Percentiles rank a stretch among this genome's conserved stretches.
Conservation (phyloP, 2,329 filamentous ascomycete species). For the Colletotrichum sp. region DNA sequence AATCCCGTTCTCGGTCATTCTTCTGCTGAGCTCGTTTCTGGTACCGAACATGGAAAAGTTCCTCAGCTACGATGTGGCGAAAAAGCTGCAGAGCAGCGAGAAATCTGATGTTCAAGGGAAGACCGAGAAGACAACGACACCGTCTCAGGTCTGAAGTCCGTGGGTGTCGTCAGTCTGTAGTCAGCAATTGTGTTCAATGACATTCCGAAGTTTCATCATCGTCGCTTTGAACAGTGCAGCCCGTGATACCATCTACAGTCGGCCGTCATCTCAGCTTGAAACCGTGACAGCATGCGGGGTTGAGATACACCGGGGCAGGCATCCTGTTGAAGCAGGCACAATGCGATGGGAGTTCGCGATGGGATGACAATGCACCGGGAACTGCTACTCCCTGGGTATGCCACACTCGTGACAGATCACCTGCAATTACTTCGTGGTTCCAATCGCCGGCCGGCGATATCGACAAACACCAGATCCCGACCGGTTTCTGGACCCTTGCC, state of each 20-base stretch:
- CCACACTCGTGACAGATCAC: neutral
- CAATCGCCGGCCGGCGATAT: neutral
- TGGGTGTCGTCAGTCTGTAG: neutral
- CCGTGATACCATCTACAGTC: neutral
- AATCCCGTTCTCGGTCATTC: constrained; percentile 43
- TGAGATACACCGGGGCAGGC: neutral
- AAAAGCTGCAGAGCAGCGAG: constrained; percentile 39
- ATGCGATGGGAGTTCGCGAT: neutral
- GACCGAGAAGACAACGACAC: neutral
- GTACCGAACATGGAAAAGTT: constrained; percentile 47
- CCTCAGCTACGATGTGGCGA: constrained; percentile 47
- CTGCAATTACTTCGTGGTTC: neutral
- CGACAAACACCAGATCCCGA: neutral
- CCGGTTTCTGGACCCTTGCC: neutral
- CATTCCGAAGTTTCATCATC: neutral
- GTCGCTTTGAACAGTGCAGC: neutral
- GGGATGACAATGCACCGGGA: neutral
- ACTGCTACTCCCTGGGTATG: neutral
- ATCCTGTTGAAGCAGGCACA: neutral
- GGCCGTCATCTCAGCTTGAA: neutral
- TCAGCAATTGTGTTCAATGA: neutral
- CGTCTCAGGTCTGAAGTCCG: neutral
- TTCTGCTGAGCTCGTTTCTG: constrained; percentile 41
- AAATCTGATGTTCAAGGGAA: neutral
- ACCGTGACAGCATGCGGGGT: neutral